phyloP scores from a whole-genome alignment of 768 basidiomycete species.

The Mrakia hoshinonis region DNA sequence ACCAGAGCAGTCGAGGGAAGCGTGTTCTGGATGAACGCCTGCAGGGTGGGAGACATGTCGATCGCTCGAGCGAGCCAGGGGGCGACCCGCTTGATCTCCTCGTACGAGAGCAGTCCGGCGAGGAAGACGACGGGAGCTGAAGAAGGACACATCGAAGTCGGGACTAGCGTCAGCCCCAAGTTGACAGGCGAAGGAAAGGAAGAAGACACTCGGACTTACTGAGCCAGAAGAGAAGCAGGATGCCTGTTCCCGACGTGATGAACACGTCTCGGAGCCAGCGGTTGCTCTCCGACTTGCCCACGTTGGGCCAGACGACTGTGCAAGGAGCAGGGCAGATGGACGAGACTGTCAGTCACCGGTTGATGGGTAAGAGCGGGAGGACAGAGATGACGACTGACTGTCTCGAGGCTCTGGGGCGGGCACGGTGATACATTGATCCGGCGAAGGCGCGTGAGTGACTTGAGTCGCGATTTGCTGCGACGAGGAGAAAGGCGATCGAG shows the following conservation, averaged over 20 bases:
- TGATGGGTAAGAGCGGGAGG: background rate
- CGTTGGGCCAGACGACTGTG: conserved; percentile 74
- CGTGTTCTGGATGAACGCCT: conserved; percentile 88
- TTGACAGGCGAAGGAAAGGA: no score
- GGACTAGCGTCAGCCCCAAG: no score
- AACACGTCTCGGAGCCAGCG: conserved; percentile 61
- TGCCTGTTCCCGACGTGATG: conserved; percentile 57
- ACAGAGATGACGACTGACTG: conserved; percentile 22
- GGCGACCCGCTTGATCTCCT: conserved; percentile 80
- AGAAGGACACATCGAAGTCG: background rate
- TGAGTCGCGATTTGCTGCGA: conserved; percentile 73
- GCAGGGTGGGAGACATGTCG: conserved; percentile 53
- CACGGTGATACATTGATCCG: conserved; percentile 57
- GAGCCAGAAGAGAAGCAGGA: conserved; percentile 83
- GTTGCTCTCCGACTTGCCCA: conserved; percentile 56
- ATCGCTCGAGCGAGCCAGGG: conserved; percentile 83
- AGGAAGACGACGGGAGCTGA: conserved; percentile 74
- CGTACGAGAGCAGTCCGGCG: conserved; percentile 78
- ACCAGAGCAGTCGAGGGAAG: conserved; percentile 86
- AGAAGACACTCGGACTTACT: conserved; percentile 31
- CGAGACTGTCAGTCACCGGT: background rate
- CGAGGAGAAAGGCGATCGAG: background rate
- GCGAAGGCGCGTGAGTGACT: conserved; percentile 63
- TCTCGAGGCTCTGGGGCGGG: conserved; percentile 32
- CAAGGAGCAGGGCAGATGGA: background rate